Evolutionary conservation across 495 filamentous ascomycete genomes (phyloP).

Genomic region (Penicillium salamii): DNA sequence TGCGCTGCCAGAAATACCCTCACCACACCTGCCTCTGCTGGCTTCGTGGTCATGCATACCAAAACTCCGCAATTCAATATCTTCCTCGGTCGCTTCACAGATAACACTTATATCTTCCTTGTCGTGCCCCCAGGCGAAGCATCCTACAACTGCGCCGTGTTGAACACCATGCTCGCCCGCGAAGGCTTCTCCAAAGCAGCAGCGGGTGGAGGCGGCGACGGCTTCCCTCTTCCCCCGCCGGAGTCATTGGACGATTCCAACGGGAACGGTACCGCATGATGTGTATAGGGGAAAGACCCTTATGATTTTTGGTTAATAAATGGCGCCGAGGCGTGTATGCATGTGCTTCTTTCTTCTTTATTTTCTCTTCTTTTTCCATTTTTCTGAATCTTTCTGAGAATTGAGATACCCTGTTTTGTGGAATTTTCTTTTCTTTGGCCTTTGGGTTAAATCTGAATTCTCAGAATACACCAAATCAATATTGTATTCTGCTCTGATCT

Average conservation of each 20-base stretch:
- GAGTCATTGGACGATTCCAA: conserved; percentile 31
- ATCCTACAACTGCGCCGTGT: conserved; percentile 79
- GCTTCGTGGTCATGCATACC: conserved; percentile 65
- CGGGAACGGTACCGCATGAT: conserved; percentile 3
- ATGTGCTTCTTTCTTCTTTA: no score
- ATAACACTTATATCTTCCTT: conserved; percentile 93
- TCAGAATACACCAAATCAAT: no score
- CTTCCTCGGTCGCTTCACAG: conserved; percentile 88
- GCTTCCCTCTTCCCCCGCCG: conserved; percentile 41
- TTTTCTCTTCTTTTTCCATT: neutral
- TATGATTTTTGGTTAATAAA: conserved; percentile 5
- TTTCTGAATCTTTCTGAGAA: conserved; percentile 7
- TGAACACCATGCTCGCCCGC: conserved; percentile 84
- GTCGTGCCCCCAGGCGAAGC: conserved; percentile 85
- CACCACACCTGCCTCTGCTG: conserved; percentile 49
- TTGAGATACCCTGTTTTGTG: conserved; percentile 22
- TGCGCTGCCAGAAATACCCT: conserved; percentile 58
- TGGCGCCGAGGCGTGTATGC: conserved; percentile 26
- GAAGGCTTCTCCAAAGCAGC: conserved; percentile 65
- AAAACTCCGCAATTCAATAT: conserved; percentile 78
- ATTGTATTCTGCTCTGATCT: no score
- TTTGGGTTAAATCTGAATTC: no score
- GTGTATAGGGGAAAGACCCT: neutral
- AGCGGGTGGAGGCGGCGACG: conserved; percentile 36
- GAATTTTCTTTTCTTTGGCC: conserved; percentile 3